phyloP scores from a whole-genome alignment of 768 basidiomycete species.

The Amanita muscaria region DNA sequence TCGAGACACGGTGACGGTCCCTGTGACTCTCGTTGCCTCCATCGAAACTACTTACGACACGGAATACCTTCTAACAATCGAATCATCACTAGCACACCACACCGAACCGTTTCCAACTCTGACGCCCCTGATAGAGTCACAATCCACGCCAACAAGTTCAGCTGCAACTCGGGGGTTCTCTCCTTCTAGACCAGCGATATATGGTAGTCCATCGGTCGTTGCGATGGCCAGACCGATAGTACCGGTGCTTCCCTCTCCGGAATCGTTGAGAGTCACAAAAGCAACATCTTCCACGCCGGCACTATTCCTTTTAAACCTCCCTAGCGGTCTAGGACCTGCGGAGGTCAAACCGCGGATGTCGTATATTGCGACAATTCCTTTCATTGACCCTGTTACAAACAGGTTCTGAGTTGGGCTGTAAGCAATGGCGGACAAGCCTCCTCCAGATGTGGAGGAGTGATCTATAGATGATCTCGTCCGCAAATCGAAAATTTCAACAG shows the following conservation, averaged over 20 bases:
- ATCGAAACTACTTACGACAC: neutral
- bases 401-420: slow-evolving; percentile 30
- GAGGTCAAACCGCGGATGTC: slow-evolving; percentile 37
- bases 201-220: slow-evolving; percentile 54
- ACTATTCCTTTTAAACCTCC: slow-evolving; percentile 35
- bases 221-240: slow-evolving; percentile 35
- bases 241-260: neutral
- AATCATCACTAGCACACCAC: slow-evolving; percentile 60
- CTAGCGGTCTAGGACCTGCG: slow-evolving; percentile 21
- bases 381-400: slow-evolving; percentile 50
- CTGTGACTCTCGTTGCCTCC: too few species aligned
- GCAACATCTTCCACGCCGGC: slow-evolving; percentile 42
- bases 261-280: slow-evolving; percentile 18
- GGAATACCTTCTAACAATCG: slow-evolving; percentile 43
- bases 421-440: slow-evolving; percentile 32
- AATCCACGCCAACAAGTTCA: slow-evolving; percentile 53
- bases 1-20: too few species aligned
- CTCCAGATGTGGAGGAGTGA: neutral
- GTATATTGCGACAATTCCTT: slow-evolving; percentile 47
- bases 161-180: slow-evolving; percentile 26
- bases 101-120: slow-evolving; percentile 25
- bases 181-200: slow-evolving; percentile 36
- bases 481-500: slow-evolving; percentile 49
- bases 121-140: slow-evolving; percentile 46
- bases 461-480: slow-evolving; percentile 23